Percentiles rank a stretch among this genome's conserved stretches.
phyloP scores from a whole-genome alignment of 768 basidiomycete genomes.

The Suillus ampliporus region DNA sequence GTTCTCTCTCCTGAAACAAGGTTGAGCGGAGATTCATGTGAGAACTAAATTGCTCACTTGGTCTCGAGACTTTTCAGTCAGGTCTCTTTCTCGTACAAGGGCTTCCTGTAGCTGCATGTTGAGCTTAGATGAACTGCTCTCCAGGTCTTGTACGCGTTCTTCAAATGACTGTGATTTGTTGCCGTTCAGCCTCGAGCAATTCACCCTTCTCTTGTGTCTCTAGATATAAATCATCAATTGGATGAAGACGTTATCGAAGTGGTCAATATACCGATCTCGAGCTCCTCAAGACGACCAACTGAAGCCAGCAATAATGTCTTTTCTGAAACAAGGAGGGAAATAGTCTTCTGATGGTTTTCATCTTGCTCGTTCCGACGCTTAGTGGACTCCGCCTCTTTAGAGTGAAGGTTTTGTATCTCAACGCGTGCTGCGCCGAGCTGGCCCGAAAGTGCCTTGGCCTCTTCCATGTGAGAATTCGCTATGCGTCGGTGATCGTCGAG shows the following conservation, averaged over 20 bases:
- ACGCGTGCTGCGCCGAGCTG: slow-evolving; percentile 21
- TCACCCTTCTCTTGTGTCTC: slow-evolving; percentile 51
- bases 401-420: slow-evolving; percentile 26
- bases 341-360: slow-evolving; percentile 72
- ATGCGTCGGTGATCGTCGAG: slow-evolving; percentile 6
- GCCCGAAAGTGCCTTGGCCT: slow-evolving; percentile 18
- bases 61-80: slow-evolving; percentile 38
- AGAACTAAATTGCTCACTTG: slow-evolving; percentile 35
- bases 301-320: slow-evolving; percentile 66
- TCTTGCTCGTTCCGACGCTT: slow-evolving; percentile 37
- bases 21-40: not conserved
- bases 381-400: slow-evolving; percentile 18
- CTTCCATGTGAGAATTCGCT: not conserved
- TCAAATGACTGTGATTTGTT: slow-evolving; percentile 45
- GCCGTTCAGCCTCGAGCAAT: slow-evolving; percentile 49
- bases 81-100: slow-evolving; percentile 55
- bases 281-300: slow-evolving; percentile 59
- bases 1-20: slow-evolving; percentile 67
- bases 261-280: slow-evolving; percentile 60
- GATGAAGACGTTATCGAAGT: slow-evolving; percentile 11
- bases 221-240: slow-evolving; percentile 25
- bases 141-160: slow-evolving; percentile 48
- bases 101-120: slow-evolving; percentile 46
- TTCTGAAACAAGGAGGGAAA: slow-evolving; percentile 77
- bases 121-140: slow-evolving; percentile 43